Evolutionary conservation across 2,329 filamentous ascomycete species (phyloP), one percentile per base, ranked within the genome.

Genomic region (Nemania sp.): DNA sequence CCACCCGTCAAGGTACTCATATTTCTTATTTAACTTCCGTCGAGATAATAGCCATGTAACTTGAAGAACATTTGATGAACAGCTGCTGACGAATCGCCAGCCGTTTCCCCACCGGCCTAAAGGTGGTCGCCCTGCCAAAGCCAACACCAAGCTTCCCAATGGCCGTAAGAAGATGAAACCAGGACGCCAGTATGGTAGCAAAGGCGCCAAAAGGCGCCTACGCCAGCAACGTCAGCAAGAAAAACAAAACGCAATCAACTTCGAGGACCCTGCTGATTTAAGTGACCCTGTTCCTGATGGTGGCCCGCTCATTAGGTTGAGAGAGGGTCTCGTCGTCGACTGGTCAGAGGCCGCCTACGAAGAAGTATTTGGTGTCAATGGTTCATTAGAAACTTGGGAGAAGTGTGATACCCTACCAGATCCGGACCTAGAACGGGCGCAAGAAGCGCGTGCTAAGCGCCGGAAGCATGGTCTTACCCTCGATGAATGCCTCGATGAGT

Each of bases 401-500:
- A 72, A 80, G 2, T 73, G 83, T 11, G 79, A 85, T 40, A 82
- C 77, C 29, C 75, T 85, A 37, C 80, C 85, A 59, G 85, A 91
- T 72, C 78, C 87, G 1, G 87, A 87, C 32, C 81, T 97, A 6
- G 80, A 85, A 37, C 83, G 81, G 55, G 87, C 84, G 69, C 85
- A 86, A 67, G 81, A 83, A 57, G 82, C 81, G 55, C 89, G 93
- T 39, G 80, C 81, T 50, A 80, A 79, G 60, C 89, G 92, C 7
- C 84, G 82, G 69, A 90, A 89, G 75, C 82, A 87, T 55, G 95
- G 95, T 29, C 88, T 97, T 66, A 88, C 87, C 0, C 82, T 99
- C 4, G 90, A 95, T 20, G 92, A 97, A 68, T 99, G 95, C 72
- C 84, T 99, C 56, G 90, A 93, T 60, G 95, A 98, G 75, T 98